Base-by-base conservation (phyloP, 2,329 filamentous ascomycete genomes). In the Truncatella angustata region DNA sequence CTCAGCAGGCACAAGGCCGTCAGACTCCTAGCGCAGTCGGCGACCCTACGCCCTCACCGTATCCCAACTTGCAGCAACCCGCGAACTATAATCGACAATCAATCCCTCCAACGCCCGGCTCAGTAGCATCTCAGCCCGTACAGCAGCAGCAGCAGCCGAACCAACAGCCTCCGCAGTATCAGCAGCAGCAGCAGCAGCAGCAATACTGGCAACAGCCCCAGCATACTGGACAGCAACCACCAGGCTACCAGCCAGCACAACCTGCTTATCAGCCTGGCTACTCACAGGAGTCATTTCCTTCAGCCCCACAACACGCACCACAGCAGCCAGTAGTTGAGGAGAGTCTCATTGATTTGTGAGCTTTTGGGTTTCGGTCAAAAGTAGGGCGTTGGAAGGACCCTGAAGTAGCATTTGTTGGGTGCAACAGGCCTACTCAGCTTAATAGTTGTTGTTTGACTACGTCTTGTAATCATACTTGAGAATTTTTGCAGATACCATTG, bases 301-400 rank as follows among this genome's bases (percentile, higher is more conserved):
- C 80, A 2, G 83, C 81, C 24, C 84, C 85, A 14, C 81, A 85
- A 54, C 82, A 86, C 66, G 77, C 81, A 24, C 83, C 81, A 49
- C 77, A 69, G 65, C 75, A 77, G 61, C 80, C 80, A 12, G 78
- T 74, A 1, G 78, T 87, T 43, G 89, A 93, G 69, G 90, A 93
- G 70, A 87, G 85, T 53, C 71, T 94, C 63, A 94, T 94, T 69
- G 90, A 94, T 68, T 76, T 93, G 56, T 92, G 51, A 58, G 49
- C 21, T 26, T 32, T n/a, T 18, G 26, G 24, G 12, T n/a, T 28
- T 26, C 14, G n/a, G n/a, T n/a, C 7, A 4, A 46, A 46, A n/a
- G 24, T 35, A 12, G n/a, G 18, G 18, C 16, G n/a, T 28, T 44
- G 21, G n/a, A 24, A 9, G 40, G n/a, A 44, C 40, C 18, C 11